Percentiles rank a stretch among this genome's conserved stretches.
Conservation (phyloP, 192 early-diverging fungal species). For the Haplosporangium gracile region DNA sequence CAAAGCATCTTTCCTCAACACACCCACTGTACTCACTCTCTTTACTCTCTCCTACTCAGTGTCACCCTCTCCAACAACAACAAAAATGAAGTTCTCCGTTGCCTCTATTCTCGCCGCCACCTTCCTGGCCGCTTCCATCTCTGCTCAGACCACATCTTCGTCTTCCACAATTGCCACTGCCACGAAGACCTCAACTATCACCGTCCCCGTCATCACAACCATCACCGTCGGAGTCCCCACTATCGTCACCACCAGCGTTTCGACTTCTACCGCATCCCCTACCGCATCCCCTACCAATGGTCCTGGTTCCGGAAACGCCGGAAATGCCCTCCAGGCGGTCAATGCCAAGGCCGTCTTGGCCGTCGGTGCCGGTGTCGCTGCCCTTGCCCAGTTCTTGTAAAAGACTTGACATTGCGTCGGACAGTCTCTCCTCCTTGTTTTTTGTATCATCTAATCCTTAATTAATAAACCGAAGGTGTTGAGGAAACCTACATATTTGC, state of each 20-base stretch:
- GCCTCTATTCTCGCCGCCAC: conserved; percentile 12
- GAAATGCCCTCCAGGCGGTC: conserved; percentile 9
- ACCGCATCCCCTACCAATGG: background rate
- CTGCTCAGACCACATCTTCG: background rate
- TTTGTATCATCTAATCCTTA: too few species aligned
- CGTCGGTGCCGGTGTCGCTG: conserved; percentile 23
- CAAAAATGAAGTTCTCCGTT: conserved; percentile 42
- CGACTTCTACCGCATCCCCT: background rate
- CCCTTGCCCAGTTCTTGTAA: conserved; percentile 31
- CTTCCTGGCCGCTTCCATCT: conserved; percentile 16
- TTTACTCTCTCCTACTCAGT: background rate
- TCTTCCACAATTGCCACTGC: conserved; percentile 2
- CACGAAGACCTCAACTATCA: conserved; percentile 8
- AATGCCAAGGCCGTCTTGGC: conserved; percentile 22
- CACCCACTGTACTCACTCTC: background rate
- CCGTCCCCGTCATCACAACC: conserved; percentile 13
- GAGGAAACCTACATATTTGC: too few species aligned
- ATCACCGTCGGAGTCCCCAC: conserved; percentile 13
- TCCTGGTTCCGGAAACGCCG: background rate
- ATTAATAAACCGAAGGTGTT: too few species aligned
- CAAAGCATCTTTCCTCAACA: background rate
- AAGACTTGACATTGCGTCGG: too few species aligned
- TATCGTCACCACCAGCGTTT: conserved; percentile 12
- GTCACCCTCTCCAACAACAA: background rate
- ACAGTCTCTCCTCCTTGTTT: too few species aligned